Percentiles rank a stretch among this genome's conserved stretches.
phyloP scores from a whole-genome alignment of 768 basidiomycete genomes.

The Omphalotus guepiniiformis region DNA sequence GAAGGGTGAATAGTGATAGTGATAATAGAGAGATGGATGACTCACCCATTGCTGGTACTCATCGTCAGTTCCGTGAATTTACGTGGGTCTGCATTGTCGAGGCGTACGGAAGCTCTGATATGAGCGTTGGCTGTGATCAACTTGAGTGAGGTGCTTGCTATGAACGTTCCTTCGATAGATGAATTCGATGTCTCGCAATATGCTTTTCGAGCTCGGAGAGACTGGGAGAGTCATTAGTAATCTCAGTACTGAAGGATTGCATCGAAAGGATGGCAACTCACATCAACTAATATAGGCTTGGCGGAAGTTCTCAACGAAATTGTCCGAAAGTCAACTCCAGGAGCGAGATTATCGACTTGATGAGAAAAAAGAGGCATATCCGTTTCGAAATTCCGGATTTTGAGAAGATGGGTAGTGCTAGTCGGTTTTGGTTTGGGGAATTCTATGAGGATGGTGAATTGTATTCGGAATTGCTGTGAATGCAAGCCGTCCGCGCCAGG shows the following conservation, averaged over 20 bases:
- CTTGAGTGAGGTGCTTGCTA: not conserved
- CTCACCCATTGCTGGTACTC: constrained; percentile 2
- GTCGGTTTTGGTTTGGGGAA: not conserved
- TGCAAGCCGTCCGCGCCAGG: not conserved
- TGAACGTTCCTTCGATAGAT: constrained; percentile 4
- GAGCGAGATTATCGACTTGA: constrained; percentile 3
- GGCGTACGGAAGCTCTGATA: not conserved
- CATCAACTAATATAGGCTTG: not conserved
- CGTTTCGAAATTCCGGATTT: constrained; percentile 3
- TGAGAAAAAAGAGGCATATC: constrained; percentile 4
- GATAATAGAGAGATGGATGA: not conserved
- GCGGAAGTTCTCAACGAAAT: not conserved
- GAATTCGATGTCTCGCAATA: constrained; percentile 1
- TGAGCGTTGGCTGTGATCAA: not conserved
- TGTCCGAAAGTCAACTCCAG: constrained; percentile 1
- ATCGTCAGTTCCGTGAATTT: constrained; percentile 3
- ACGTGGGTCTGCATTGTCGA: not conserved
- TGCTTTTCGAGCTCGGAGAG: not conserved
- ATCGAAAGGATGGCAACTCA: not conserved
- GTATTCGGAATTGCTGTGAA: not conserved
- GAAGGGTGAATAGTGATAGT: not conserved
- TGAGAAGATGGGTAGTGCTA: not conserved
- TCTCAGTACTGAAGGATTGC: not conserved
- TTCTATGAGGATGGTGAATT: not conserved
- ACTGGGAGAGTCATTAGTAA: not conserved